These are phyloP conservation scores for Geum urbanum DNA, from an alignment of 306 rosid species.

Conservation along the genomic window DNA sequence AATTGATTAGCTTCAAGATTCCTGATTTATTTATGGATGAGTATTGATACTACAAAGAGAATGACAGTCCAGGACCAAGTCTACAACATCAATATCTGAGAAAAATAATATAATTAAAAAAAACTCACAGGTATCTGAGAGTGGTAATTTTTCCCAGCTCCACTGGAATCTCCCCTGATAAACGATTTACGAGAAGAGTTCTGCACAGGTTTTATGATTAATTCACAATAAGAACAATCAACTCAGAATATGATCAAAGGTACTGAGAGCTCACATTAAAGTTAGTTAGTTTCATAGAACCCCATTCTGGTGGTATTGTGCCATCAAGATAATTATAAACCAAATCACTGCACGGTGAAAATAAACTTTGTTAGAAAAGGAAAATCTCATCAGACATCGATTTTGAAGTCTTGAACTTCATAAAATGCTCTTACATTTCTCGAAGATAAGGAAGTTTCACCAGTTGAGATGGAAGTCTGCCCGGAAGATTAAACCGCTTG, in stretches of 20 bases:
- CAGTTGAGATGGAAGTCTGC: constrained; percentile 79
- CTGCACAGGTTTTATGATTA: constrained; percentile 48
- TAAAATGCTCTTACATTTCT: constrained; percentile 52
- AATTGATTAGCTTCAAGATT: constrained; percentile 75
- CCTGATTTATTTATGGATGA: constrained; percentile 32
- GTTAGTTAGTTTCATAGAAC: constrained; percentile 46
- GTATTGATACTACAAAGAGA: constrained; percentile 1
- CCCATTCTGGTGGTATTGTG: constrained; percentile 77
- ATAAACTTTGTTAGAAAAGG: background rate
- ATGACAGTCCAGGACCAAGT: constrained; percentile 6
- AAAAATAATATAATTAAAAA: background rate
- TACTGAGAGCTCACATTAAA: constrained; percentile 45
- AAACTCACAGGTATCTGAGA: constrained; percentile 58
- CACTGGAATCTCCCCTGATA: constrained; percentile 80
- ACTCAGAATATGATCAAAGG: constrained; percentile 15
- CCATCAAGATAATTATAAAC: constrained; percentile 64
- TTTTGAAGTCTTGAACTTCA: constrained; percentile 9
- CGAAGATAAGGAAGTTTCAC: too few species aligned
- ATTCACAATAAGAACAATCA: constrained; percentile 20
- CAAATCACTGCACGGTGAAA: constrained; percentile 48
- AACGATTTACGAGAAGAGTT: constrained; percentile 65
- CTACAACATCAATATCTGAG: constrained; percentile 2
- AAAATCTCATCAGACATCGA: constrained; percentile 7
- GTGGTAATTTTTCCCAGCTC: constrained; percentile 60
- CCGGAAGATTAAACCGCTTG: constrained; percentile 59